Conservation (phyloP, 441 rosid genomes). For the Populus hybrid region DNA sequence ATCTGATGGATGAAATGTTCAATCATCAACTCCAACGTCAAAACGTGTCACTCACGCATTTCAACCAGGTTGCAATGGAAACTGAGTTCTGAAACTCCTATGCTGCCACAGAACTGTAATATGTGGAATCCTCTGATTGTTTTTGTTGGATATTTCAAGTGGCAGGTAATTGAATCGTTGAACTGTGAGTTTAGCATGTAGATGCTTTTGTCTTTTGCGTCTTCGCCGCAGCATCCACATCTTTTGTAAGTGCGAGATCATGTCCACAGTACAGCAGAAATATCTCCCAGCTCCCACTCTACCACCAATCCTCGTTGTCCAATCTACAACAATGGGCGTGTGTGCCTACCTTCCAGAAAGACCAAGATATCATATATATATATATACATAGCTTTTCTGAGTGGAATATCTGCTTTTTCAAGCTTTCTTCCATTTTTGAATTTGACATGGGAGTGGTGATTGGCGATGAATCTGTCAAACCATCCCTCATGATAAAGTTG, state of each 20-base stretch:
- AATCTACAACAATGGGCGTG: background rate
- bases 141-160: background rate
- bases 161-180: background rate
- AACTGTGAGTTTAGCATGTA: too few relatives aligned
- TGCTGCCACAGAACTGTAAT: background rate
- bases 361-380: background rate
- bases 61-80: background rate
- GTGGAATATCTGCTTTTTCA: background rate
- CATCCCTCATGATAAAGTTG: background rate
- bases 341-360: background rate
- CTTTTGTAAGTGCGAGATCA: background rate
- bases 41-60: too few relatives aligned
- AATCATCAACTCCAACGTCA: too few relatives aligned
- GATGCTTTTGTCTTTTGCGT: too few relatives aligned
- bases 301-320: background rate
- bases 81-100: background rate
- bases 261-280: background rate
- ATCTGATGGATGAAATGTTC: too few relatives aligned
- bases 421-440: background rate
- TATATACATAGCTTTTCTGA: background rate
- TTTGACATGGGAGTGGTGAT: background rate
- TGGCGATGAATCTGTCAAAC: background rate
- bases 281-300: background rate
- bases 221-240: background rate
- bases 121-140: background rate